Conservation (phyloP, 1,284 basidiomycete genomes). For the Pisolithus thermaeus region DNA sequence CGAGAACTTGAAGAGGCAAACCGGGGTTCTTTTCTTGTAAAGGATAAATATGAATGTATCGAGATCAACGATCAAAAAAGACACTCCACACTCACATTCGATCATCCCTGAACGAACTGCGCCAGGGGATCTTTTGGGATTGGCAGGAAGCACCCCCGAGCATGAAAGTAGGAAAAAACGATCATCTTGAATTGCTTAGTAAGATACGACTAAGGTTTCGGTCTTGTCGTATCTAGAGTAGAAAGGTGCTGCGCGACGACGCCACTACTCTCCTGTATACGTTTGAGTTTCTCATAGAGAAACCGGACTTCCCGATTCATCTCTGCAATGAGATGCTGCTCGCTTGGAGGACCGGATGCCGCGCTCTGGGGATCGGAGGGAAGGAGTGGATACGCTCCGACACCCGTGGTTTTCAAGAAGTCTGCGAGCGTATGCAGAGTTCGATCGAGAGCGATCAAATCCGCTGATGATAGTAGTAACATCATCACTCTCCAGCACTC, state of each 20-base stretch:
- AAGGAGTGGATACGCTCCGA: conserved; percentile 39
- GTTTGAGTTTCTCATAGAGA: conserved; percentile 35
- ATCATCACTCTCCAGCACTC: neutral
- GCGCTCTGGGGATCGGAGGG: conserved; percentile 11
- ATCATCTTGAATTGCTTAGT: no score
- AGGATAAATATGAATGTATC: no score
- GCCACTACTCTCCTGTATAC: conserved; percentile 38
- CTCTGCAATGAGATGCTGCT: conserved; percentile 34
- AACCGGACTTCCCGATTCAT: conserved; percentile 33
- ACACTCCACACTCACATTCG: no score
- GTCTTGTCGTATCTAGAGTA: neutral
- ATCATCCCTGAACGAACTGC: no score
- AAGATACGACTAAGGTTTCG: neutral
- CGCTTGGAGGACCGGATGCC: conserved; percentile 12
- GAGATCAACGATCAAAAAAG: no score
- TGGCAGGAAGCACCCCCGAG: no score
- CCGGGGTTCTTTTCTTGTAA: no score
- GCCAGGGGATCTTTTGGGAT: no score
- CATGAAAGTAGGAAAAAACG: no score
- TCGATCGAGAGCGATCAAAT: conserved; percentile 32
- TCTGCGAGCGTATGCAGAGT: conserved; percentile 33
- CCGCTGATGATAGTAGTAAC: conserved; percentile 25
- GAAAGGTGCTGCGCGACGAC: conserved; percentile 33
- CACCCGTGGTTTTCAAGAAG: conserved; percentile 35
- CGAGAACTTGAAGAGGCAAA: no score